Conservation (phyloP, 2,329 filamentous ascomycete genomes). For the Ophiostoma angusticollis region DNA sequence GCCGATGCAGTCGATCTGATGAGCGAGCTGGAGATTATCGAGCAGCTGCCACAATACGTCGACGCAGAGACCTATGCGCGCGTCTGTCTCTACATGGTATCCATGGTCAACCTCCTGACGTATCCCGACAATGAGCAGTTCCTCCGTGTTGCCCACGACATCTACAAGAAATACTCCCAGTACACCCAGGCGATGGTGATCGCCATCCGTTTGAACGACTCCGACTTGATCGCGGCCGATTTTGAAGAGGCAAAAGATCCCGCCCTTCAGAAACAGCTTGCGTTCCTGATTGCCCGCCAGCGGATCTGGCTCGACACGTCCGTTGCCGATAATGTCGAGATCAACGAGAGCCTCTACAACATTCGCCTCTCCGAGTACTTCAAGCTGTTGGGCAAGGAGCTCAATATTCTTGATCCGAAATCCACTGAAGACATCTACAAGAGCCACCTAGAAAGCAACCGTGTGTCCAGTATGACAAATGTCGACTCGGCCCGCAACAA, state of each 20-base stretch:
- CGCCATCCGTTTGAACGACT: constrained; percentile 84
- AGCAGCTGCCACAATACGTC: constrained; percentile 75
- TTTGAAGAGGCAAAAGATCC: constrained; percentile 71
- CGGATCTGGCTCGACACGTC: constrained; percentile 59
- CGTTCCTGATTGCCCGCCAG: constrained; percentile 83
- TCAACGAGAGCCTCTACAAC: constrained; percentile 80
- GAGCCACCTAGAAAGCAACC: constrained; percentile 89
- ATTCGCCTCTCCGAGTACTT: constrained; percentile 81
- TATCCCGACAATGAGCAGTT: constrained; percentile 97
- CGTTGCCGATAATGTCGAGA: constrained; percentile 49
- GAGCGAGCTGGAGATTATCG: constrained; percentile 95
- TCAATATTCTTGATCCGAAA: constrained; percentile 95
- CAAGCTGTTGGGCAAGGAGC: constrained; percentile 83
- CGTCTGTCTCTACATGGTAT: constrained; percentile 96
- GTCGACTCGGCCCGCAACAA: constrained; percentile 94
- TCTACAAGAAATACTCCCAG: constrained; percentile 89
- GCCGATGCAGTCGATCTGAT: constrained; percentile 94
- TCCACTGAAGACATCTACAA: constrained; percentile 99
- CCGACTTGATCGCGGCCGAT: constrained; percentile 64
- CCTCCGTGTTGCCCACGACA: constrained; percentile 79
- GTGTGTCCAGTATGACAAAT: constrained; percentile 86
- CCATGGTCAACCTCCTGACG: constrained; percentile 94
- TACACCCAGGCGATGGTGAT: constrained; percentile 87
- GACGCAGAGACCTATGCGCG: constrained; percentile 88
- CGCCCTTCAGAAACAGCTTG: constrained; percentile 81